phyloP scores from a whole-genome alignment of 768 basidiomycete species.

The Leccinum longicurvipes region DNA sequence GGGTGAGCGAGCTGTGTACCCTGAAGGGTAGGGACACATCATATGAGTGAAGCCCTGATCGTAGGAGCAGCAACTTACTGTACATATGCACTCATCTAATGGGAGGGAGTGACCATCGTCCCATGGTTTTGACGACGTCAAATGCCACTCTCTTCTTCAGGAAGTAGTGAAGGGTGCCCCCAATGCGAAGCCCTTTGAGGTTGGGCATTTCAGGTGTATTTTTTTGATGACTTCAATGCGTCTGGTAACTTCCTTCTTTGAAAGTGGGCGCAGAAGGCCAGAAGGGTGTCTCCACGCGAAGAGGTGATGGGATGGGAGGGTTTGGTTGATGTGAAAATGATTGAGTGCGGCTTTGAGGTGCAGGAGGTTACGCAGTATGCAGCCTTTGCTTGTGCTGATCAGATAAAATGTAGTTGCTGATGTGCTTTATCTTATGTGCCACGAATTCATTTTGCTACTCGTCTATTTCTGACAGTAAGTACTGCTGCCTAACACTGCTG shows the following conservation, averaged over 20 bases:
- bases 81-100: background rate
- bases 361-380: too few species aligned
- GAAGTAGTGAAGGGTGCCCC: background rate
- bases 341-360: background rate
- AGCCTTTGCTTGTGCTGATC: too few species aligned
- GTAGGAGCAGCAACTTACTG: background rate
- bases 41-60: background rate
- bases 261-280: background rate
- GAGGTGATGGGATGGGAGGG: background rate
- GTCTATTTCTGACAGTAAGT: too few species aligned
- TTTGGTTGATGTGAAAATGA: background rate
- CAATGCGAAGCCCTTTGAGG: background rate
- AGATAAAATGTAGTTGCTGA: too few species aligned
- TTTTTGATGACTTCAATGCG: background rate
- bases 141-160: background rate
- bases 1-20: conserved; percentile 4
- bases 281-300: conserved; percentile 3
- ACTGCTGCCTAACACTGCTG: too few species aligned
- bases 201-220: background rate
- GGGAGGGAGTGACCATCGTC: background rate
- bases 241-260: background rate
- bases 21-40: background rate
- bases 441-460: too few species aligned
- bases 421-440: too few species aligned
- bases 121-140: background rate